phyloP scores from a whole-genome alignment of 805 yeast species.

The Tetrapisispora fleetii region DNA sequence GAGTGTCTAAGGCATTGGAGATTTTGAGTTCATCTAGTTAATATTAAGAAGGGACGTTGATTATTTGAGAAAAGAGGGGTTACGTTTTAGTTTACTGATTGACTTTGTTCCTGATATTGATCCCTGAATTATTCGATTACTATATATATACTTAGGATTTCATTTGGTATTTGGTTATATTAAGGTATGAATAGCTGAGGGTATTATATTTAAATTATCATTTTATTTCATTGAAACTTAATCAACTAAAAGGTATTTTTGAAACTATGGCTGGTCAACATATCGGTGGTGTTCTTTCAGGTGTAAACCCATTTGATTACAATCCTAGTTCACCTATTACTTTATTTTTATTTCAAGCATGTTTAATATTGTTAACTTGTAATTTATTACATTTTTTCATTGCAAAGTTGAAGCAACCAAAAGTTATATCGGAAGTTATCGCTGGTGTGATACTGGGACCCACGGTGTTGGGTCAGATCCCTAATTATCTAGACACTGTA shows the following conservation, averaged over 20 bases:
- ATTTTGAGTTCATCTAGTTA: too few species aligned
- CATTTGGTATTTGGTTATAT: neutral
- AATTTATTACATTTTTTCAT: constrained; percentile 54
- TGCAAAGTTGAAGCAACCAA: constrained; percentile 56
- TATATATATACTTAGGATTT: too few species aligned
- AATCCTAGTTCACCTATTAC: constrained; percentile 52
- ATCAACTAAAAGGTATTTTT: too few species aligned
- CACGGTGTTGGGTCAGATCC: constrained; percentile 61
- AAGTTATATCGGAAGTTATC: constrained; percentile 73
- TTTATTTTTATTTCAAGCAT: constrained; percentile 58
- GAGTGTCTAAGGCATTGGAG: too few species aligned
- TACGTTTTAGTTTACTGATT: too few species aligned
- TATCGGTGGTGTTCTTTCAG: constrained; percentile 63
- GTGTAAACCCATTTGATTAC: constrained; percentile 59
- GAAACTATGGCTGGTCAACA: constrained; percentile 4
- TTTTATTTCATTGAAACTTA: too few species aligned
- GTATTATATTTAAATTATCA: too few species aligned
- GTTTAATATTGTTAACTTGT: constrained; percentile 49
- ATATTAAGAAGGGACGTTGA: too few species aligned
- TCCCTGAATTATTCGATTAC: too few species aligned
- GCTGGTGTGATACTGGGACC: constrained; percentile 72
- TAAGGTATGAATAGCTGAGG: neutral
- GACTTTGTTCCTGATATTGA: too few species aligned
- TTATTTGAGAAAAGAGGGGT: too few species aligned
- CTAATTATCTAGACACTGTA: constrained; percentile 52